Conservation (phyloP, 331 rosid species). For the Acacia concinna region DNA sequence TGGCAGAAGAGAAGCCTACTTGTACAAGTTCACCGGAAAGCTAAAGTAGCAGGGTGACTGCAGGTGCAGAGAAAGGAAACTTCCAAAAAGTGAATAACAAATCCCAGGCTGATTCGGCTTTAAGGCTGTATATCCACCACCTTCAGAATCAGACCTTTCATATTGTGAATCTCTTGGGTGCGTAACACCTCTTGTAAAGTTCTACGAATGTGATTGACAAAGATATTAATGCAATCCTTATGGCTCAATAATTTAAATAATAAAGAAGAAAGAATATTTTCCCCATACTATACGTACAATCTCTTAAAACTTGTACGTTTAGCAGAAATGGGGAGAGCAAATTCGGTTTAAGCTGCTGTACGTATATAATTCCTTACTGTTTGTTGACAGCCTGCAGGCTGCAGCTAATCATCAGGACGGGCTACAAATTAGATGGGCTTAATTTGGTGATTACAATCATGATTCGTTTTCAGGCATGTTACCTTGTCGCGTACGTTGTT, state of each 20-base stretch:
- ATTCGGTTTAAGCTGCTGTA: background rate
- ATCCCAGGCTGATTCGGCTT: too few species aligned
- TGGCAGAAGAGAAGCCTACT: background rate
- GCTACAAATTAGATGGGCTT: background rate
- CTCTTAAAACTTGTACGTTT: background rate
- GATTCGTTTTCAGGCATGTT: too few species aligned
- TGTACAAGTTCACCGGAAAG: too few species aligned
- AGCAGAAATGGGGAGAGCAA: background rate
- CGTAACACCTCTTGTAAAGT: background rate
- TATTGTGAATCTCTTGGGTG: background rate
- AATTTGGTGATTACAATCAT: background rate
- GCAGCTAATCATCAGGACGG: background rate
- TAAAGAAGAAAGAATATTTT: background rate
- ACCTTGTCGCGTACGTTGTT: slow-evolving; percentile 13
- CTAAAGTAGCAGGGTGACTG: too few species aligned
- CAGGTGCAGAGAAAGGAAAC: too few species aligned
- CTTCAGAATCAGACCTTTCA: background rate
- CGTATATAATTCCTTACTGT: background rate
- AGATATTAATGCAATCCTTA: background rate
- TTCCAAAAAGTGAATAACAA: too few species aligned
- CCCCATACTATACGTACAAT: background rate
- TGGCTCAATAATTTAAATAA: background rate
- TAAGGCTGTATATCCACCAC: too few species aligned
- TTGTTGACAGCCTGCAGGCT: background rate
- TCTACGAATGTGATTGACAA: background rate